These are phyloP conservation scores for Diaporthe capsici DNA, from an alignment of 2,329 filamentous ascomycete species.

Conservation along the genomic window DNA sequence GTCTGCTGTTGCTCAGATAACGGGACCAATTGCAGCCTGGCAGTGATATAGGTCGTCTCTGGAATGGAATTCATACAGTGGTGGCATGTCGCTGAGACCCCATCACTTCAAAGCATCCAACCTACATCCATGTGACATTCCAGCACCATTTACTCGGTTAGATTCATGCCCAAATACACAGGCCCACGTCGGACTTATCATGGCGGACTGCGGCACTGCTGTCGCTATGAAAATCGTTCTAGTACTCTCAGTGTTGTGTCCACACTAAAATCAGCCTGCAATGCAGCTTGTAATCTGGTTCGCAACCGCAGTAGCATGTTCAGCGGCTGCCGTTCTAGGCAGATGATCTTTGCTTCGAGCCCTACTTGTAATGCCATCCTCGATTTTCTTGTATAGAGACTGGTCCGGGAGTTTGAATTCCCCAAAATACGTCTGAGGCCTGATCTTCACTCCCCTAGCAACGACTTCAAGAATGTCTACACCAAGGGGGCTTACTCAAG, in stretches of 20 bases:
- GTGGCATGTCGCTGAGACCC: background rate
- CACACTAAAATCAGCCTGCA: conserved; percentile 46
- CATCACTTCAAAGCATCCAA: conserved; percentile 43
- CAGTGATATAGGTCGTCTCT: too few relatives aligned
- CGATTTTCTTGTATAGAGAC: conserved; percentile 47
- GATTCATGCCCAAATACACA: background rate
- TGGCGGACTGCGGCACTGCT: conserved; percentile 42
- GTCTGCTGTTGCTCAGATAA: too few relatives aligned
- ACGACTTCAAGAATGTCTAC: conserved; percentile 48
- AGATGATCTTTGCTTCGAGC: conserved; percentile 46
- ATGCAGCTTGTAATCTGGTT: conserved; percentile 43
- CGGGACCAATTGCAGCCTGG: too few relatives aligned
- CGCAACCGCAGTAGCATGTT: conserved; percentile 45
- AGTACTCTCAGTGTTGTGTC: conserved; percentile 42
- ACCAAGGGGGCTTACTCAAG: conserved; percentile 48
- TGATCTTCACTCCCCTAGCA: conserved; percentile 47
- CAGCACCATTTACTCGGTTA: conserved; percentile 21
- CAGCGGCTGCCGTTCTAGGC: conserved; percentile 45
- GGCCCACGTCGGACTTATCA: background rate
- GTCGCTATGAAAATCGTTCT: conserved; percentile 45
- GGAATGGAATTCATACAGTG: background rate
- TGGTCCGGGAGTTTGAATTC: conserved; percentile 45
- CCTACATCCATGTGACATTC: conserved; percentile 45
- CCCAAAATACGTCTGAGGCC: conserved; percentile 44
- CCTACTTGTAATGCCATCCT: conserved; percentile 42